These are phyloP conservation scores for Candida piceae DNA, from an alignment of 805 yeast species.

Conservation along the genomic window DNA sequence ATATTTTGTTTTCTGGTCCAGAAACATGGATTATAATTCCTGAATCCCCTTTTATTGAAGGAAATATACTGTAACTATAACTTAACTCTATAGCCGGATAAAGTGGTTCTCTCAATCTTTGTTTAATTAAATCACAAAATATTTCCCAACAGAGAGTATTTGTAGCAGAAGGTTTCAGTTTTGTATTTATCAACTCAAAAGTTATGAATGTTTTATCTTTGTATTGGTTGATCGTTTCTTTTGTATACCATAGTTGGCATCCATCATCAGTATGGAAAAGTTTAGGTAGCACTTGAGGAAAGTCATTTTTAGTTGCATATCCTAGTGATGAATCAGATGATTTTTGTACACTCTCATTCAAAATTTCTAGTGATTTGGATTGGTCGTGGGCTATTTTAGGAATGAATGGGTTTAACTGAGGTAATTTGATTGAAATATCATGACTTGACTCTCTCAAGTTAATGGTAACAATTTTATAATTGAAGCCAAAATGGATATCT, in stretches of 20 bases:
- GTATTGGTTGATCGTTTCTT: constrained; percentile 27
- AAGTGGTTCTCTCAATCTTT: constrained; percentile 34
- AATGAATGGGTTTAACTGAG: constrained; percentile 34
- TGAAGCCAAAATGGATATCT: constrained; percentile 44
- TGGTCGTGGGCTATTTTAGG: constrained; percentile 31
- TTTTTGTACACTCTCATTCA: constrained; percentile 21
- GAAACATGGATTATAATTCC: constrained; percentile 47
- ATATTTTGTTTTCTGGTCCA: constrained; percentile 45
- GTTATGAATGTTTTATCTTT: constrained; percentile 37
- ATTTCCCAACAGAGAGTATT: constrained; percentile 49
- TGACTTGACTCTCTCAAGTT: not conserved
- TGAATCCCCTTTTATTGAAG: constrained; percentile 51
- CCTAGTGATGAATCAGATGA: constrained; percentile 30
- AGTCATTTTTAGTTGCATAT: constrained; percentile 28
- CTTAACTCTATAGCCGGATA: constrained; percentile 55
- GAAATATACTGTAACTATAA: constrained; percentile 50
- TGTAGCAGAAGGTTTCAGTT: constrained; percentile 29
- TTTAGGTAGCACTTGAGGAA: constrained; percentile 29
- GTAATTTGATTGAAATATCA: constrained; percentile 11
- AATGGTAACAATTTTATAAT: constrained; percentile 24
- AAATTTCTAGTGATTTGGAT: constrained; percentile 15
- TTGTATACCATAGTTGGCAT: constrained; percentile 50
- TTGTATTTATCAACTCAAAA: constrained; percentile 37
- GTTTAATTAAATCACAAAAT: constrained; percentile 42
- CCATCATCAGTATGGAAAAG: constrained; percentile 30